Evolutionary conservation across 768 basidiomycete genomes (phyloP).

Genomic region (Mrakia frigida): DNA sequence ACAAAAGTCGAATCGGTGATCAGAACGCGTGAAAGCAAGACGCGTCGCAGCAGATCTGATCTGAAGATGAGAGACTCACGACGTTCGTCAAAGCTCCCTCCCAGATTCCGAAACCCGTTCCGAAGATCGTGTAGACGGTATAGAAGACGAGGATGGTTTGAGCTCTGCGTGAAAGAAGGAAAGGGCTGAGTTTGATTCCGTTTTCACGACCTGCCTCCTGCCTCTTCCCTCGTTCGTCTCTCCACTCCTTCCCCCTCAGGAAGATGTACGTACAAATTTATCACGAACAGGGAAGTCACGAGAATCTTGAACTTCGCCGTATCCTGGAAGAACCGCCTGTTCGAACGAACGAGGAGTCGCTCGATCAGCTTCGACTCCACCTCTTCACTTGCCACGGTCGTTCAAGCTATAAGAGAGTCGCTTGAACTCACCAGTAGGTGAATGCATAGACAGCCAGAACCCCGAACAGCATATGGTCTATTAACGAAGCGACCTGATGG

Average conservation of each 20-base stretch:
- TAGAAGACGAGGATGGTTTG: background rate
- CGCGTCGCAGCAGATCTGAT: no score
- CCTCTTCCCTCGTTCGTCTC: background rate
- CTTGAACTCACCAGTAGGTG: no score
- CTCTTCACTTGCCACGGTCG: background rate
- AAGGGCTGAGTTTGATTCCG: background rate
- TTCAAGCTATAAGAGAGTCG: no score
- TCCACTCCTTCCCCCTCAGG: background rate
- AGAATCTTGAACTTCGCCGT: background rate
- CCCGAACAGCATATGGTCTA: background rate
- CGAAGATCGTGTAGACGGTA: background rate
- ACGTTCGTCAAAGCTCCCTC: background rate
- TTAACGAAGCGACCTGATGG: background rate
- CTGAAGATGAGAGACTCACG: background rate
- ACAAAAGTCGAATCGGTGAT: background rate
- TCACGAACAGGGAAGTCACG: background rate
- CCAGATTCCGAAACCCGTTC: background rate
- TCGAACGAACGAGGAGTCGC: background rate
- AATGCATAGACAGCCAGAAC: background rate
- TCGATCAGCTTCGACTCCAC: background rate
- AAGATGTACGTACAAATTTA: background rate
- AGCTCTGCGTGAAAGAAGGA: background rate
- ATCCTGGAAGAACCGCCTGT: background rate
- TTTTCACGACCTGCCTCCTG: background rate
- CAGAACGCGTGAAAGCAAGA: no score